Evolutionary conservation across 768 basidiomycete genomes (phyloP), one percentile per base, ranked within the genome.

Genomic region (Russula abietina): DNA sequence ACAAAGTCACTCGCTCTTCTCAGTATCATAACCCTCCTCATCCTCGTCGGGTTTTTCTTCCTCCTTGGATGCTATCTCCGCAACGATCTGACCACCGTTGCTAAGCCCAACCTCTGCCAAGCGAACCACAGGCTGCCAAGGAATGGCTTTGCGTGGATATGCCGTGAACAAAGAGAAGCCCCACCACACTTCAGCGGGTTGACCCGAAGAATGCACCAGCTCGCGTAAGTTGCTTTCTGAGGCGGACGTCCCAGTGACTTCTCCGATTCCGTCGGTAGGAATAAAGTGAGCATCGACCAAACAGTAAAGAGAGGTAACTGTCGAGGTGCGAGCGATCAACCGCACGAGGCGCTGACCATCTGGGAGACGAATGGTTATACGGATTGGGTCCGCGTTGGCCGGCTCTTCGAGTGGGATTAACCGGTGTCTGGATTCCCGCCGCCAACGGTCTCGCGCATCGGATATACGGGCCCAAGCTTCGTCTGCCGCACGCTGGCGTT

Each of bases 141-240:
- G 76, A 57, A 89, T 80, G 72, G 84, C 83, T 48, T 74, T 75
- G 57, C 88, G 76, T 4, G 93, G 93, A 69, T 90, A 94, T 11
- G 89, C 80, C 2, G 81, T 79, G 41, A 76, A 76, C 32, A 95
- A 75, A 63, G 77, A 79, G 77, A 95, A 94, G 9, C 83, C 84
- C 85, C 88, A 93, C 80, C 86, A 91, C 30, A 74, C 74, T 10
- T 77, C 74, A 11, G 74, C 60, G 19, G 61, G 50, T 65, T 61
- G 60, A 33, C 65, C 70, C 14, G 66, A 61, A 24, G 55, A 30
- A 55, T 57, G n/a, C 62, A 75, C 69, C 56, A 70, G 70, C 58
- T 81, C 79, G 16, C 77, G 71, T n/a, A 71, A 67, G 19, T 71
- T 75, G 24, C 72, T 65, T 52, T 77, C 73, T 30, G 75, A 74